Percentiles rank a stretch among this genome's conserved stretches.
These are phyloP conservation scores for Exophiala sp. DNA, from an alignment of 2,329 filamentous ascomycete species.

Conservation along the genomic window DNA sequence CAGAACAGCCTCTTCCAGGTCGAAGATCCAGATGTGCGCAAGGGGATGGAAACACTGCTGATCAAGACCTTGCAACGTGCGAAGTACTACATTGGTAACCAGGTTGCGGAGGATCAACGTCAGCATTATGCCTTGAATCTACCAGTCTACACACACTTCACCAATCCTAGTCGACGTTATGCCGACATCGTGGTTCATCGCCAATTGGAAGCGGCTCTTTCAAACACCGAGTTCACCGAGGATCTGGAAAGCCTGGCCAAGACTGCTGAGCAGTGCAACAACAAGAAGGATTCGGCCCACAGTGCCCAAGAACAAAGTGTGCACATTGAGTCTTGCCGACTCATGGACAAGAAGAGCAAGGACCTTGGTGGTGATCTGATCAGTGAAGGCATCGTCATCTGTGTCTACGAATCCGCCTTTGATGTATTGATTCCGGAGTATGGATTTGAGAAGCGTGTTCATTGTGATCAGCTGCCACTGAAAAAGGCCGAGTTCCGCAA, in stretches of 20 bases:
- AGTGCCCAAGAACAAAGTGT: slow-evolving; percentile 98
- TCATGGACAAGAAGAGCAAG: slow-evolving; percentile 86
- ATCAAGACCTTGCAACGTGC: slow-evolving; percentile 94
- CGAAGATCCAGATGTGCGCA: slow-evolving; percentile 79
- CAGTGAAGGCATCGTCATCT: slow-evolving; percentile 90
- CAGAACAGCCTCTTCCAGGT: slow-evolving; percentile 95
- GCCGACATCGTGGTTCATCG: slow-evolving; percentile 93
- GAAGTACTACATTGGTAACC: slow-evolving; percentile 86
- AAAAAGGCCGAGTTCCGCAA: slow-evolving; percentile 99
- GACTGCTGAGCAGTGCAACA: slow-evolving; percentile 93
- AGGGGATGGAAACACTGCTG: slow-evolving; percentile 94
- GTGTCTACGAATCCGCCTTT: slow-evolving; percentile 97
- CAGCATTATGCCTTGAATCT: slow-evolving; percentile 90
- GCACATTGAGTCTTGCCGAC: slow-evolving; percentile 93
- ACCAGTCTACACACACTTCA: slow-evolving; percentile 95
- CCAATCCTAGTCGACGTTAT: slow-evolving; percentile 88
- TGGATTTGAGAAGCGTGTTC: slow-evolving; percentile 98
- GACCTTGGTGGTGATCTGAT: slow-evolving; percentile 86
- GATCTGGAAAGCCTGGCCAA: slow-evolving; percentile 84
- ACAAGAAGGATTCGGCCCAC: slow-evolving; percentile 97
- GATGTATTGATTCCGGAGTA: slow-evolving; percentile 97
- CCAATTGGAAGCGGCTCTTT: slow-evolving; percentile 81
- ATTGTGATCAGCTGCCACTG: slow-evolving; percentile 93
- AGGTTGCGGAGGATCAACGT: slow-evolving; percentile 68
- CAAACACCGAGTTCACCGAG: slow-evolving; percentile 78